phyloP scores from a whole-genome alignment of 2,329 filamentous ascomycete species.

The Ophiosphaerella korrae region DNA sequence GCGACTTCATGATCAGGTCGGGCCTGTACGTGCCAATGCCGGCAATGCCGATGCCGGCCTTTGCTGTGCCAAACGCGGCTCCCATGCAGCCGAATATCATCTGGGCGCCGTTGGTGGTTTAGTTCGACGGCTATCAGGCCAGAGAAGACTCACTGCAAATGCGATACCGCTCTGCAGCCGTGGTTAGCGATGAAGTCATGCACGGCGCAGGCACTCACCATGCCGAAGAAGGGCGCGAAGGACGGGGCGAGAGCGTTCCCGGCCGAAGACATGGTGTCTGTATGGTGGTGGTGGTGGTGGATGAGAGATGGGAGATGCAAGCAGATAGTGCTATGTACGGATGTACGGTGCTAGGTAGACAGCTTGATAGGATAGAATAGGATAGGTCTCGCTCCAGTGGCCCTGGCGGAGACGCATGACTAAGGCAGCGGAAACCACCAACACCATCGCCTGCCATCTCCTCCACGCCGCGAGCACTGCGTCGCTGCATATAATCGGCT shows the following conservation, averaged over 20 bases:
- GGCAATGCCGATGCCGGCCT: constrained; percentile 85
- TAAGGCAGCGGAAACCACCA: not conserved
- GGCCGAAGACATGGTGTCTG: constrained; percentile 26
- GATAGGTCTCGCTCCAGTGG: too few relatives aligned
- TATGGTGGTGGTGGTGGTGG: constrained; percentile 1
- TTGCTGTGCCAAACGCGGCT: constrained; percentile 85
- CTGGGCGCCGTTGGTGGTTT: constrained; percentile 37
- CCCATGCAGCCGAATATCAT: constrained; percentile 84
- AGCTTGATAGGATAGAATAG: too few relatives aligned
- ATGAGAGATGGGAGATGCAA: not conserved
- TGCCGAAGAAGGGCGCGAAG: constrained; percentile 87
- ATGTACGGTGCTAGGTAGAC: too few relatives aligned
- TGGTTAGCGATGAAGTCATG: constrained; percentile 44
- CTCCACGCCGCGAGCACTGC: constrained; percentile 15
- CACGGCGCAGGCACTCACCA: constrained; percentile 63
- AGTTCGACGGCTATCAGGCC: constrained; percentile 18
- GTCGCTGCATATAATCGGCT: constrained; percentile 8
- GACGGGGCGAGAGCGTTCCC: constrained; percentile 62
- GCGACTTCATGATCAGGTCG: constrained; percentile 90
- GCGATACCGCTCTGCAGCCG: constrained; percentile 72
- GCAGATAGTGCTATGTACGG: not conserved
- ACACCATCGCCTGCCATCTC: constrained; percentile 8
- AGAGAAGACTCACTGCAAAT: constrained; percentile 59
- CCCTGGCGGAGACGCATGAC: not conserved
- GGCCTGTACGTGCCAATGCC: constrained; percentile 84